Base-by-base conservation (phyloP, 768 basidiomycete species). In the Pisolithus sp. region DNA sequence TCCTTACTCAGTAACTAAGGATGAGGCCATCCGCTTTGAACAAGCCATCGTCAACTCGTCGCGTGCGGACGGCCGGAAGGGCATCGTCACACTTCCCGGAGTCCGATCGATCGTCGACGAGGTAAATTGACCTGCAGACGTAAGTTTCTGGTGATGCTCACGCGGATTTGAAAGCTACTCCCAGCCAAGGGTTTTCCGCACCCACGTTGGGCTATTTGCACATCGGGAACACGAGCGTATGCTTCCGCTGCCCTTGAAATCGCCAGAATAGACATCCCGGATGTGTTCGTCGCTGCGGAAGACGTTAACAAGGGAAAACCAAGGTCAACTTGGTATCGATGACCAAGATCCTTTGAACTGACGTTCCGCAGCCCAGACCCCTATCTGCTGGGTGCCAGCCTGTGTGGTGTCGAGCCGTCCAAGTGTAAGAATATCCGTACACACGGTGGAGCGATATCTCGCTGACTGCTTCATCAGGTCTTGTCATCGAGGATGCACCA, bases 401-500 rank as follows among this genome's bases (percentile, higher is more conserved):
- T 74, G 53, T 83, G 85, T 57, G 78, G 80, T 2, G 80, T 85
- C 20, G 74, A 79, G 42, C 79, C 85, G 12, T 46, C 43, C 17
- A 53, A 58, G 20, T 65, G 61, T 67, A 47, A 61, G 65, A 40
- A 13, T 18, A 42, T 38, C n/a, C 30, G 31, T 37, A 21, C 36
- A 30, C 44, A 13, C 34, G 36, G 44, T 37, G 8, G n/a, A n/a
- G 36, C 1, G 34, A 34, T 34, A 15, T 34, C 34, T 13, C 5
- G 34, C 34, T 12, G 5, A 34, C 34, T 18, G 28, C 46, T 46
- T 61, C 46, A 48, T 37, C 5, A 85, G 87, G 86, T 59, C 73
- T 95, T 44, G 94, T 96, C 15, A 79, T 97, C 30, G 93, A 95
- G 64, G 95, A 97, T 69, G 90, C 94, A 3, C 93, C 93, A 1